Percentiles rank a stretch among this genome's conserved stretches.
Evolutionary conservation across 2,329 filamentous ascomycete species (phyloP).

Genomic region (Boeremia lycopersici): DNA sequence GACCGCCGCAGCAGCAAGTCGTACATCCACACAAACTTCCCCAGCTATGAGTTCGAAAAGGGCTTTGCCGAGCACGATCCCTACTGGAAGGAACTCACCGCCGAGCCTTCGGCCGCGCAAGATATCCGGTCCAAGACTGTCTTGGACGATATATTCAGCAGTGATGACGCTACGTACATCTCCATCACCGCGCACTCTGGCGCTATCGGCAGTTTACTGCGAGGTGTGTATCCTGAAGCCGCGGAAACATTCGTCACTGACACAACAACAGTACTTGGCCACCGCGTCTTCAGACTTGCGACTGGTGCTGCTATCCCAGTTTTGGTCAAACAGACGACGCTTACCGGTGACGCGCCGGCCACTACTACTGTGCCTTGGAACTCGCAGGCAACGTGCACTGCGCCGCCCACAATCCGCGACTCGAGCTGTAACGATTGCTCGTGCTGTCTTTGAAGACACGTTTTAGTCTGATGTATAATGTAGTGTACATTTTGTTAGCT

Average conservation of each 20-base stretch:
- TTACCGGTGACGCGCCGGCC: slow-evolving; percentile 39
- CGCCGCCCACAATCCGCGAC: slow-evolving; percentile 36
- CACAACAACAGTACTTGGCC: slow-evolving; percentile 56
- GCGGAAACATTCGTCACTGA: slow-evolving; percentile 4
- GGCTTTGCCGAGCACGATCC: slow-evolving; percentile 66
- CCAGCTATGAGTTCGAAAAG: slow-evolving; percentile 62
- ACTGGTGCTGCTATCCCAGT: slow-evolving; percentile 73
- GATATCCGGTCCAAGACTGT: slow-evolving; percentile 53
- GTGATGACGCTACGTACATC: slow-evolving; percentile 56
- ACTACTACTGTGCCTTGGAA: slow-evolving; percentile 39
- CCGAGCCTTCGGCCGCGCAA: slow-evolving; percentile 60
- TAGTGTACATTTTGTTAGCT: neutral
- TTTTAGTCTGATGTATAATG: neutral
- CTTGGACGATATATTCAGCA: slow-evolving; percentile 60
- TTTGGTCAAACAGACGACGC: slow-evolving; percentile 64
- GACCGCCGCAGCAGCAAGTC: slow-evolving; percentile 64
- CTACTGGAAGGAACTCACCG: slow-evolving; percentile 56
- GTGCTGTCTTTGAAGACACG: slow-evolving; percentile 31
- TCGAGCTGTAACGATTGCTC: slow-evolving; percentile 46
- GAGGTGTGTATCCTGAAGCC: slow-evolving; percentile 27
- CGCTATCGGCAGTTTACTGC: slow-evolving; percentile 61
- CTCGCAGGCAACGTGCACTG: slow-evolving; percentile 35
- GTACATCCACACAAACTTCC: slow-evolving; percentile 60
- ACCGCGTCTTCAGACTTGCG: slow-evolving; percentile 65
- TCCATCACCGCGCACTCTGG: slow-evolving; percentile 65